Conservation (phyloP, 192 early-diverging fungal genomes). For the Podila minutissima region DNA sequence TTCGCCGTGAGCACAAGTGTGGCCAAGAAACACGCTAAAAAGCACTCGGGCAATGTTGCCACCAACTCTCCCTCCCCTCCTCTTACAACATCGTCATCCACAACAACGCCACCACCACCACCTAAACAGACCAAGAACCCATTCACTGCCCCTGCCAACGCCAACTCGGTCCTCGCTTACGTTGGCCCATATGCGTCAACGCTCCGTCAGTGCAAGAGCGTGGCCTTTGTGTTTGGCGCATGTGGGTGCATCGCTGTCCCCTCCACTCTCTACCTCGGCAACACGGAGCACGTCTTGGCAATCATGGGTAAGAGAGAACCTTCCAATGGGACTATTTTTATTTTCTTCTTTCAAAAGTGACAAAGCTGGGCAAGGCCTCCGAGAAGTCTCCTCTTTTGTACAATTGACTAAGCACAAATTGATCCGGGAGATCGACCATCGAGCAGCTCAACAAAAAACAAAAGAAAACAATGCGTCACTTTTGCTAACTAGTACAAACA, state of each 20-base stretch:
- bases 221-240: conserved; percentile 48
- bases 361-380: too few relatives aligned
- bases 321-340: neutral
- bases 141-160: conserved; percentile 19
- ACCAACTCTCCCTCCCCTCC: neutral
- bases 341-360: too few relatives aligned
- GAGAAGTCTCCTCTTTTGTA: neutral
- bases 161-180: conserved; percentile 43
- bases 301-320: conserved; percentile 25
- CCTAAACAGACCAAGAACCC: conserved; percentile 14
- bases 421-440: too few relatives aligned
- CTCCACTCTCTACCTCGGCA: conserved; percentile 41
- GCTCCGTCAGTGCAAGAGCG: conserved; percentile 26
- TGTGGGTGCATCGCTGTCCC: conserved; percentile 48
- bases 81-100: neutral
- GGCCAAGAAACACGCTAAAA: neutral
- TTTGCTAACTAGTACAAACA: neutral
- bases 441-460: neutral
- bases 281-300: conserved; percentile 44
- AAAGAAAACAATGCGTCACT: neutral
- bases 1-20: neutral
- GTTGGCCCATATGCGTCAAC: conserved; percentile 34
- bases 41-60: neutral
- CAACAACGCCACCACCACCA: conserved; percentile 9
- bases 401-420: neutral